A percentile compares a stretch with the other conserved stretches of the same genome.
Evolutionary conservation across 1,284 basidiomycete species (phyloP).

Genomic region (Ceratobasidium sp.): DNA sequence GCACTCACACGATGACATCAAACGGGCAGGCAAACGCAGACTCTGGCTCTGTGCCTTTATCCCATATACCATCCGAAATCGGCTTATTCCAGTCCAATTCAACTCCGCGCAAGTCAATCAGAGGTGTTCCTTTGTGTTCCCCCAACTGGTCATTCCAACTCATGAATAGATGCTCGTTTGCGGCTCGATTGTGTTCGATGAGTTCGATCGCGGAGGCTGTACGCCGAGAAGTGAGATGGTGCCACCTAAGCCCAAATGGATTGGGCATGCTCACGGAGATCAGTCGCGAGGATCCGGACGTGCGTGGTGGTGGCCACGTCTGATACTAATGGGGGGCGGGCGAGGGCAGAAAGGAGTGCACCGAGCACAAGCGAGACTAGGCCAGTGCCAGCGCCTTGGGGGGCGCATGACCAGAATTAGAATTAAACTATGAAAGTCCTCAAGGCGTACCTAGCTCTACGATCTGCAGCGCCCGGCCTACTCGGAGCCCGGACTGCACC

Average conservation of each 20-base stretch:
- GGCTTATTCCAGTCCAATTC: slow-evolving; percentile 79
- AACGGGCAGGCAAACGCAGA: slow-evolving; percentile 10
- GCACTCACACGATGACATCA: slow-evolving; percentile 48
- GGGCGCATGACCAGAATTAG: slow-evolving; percentile 13
- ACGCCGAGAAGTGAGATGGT: neutral
- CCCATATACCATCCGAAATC: slow-evolving; percentile 29
- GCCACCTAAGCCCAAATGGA: neutral
- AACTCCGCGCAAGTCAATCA: slow-evolving; percentile 55
- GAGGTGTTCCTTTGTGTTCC: slow-evolving; percentile 14
- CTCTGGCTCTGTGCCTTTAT: neutral
- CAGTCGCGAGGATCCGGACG: slow-evolving; percentile 71
- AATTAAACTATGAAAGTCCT: neutral
- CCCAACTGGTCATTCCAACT: neutral
- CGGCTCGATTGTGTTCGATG: slow-evolving; percentile 72
- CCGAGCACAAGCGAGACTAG: slow-evolving; percentile 77
- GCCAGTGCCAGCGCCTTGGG: slow-evolving; percentile 81
- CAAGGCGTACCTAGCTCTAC: slow-evolving; percentile 72
- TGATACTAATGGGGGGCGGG: neutral
- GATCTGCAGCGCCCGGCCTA: slow-evolving; percentile 31
- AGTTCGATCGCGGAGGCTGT: slow-evolving; percentile 82
- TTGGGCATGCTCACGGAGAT: slow-evolving; percentile 67
- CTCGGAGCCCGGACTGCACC: neutral
- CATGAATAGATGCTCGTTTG: slow-evolving; percentile 58
- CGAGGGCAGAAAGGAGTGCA: slow-evolving; percentile 55
- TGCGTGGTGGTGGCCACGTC: slow-evolving; percentile 23